Conservation (phyloP, 495 filamentous ascomycete genomes). For the Penicillium alfredii region DNA sequence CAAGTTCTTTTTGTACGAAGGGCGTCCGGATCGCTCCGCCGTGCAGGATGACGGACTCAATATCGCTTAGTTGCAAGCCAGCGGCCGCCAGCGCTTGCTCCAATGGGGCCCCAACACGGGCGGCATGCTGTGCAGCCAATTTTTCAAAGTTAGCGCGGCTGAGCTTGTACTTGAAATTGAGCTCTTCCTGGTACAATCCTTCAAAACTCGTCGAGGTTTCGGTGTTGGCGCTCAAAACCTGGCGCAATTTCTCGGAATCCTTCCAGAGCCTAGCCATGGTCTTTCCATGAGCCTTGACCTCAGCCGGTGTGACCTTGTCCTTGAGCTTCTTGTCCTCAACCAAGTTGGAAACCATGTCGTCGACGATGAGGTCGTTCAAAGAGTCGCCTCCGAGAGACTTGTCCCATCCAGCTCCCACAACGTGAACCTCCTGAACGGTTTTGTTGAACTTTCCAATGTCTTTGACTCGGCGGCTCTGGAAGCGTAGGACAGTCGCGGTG, state of each 20-base stretch:
- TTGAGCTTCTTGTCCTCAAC: constrained; percentile 64
- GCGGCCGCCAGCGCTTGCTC: constrained; percentile 69
- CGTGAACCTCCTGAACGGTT: constrained; percentile 86
- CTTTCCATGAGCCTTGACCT: constrained; percentile 71
- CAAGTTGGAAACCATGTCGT: constrained; percentile 81
- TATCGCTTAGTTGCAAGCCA: constrained; percentile 63
- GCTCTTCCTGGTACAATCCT: constrained; percentile 72
- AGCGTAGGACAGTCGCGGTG: constrained; percentile 85
- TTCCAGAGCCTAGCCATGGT: constrained; percentile 84
- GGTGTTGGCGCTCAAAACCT: constrained; percentile 88
- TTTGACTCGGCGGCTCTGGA: constrained; percentile 85
- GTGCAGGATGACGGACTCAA: constrained; percentile 89
- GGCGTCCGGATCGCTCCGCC: constrained; percentile 88
- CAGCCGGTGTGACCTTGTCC: constrained; percentile 51
- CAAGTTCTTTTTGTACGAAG: constrained; percentile 86
- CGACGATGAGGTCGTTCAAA: constrained; percentile 78
- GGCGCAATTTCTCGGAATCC: constrained; percentile 80
- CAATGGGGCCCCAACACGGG: constrained; percentile 63
- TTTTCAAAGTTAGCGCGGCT: constrained; percentile 77
- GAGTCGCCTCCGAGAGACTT: constrained; percentile 83
- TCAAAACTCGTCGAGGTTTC: constrained; percentile 79
- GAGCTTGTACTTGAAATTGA: constrained; percentile 91
- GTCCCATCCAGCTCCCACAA: constrained; percentile 84
- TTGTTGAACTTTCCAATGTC: constrained; percentile 93
- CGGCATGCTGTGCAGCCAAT: constrained; percentile 61